Conservation (phyloP, 495 filamentous ascomycete species). For the Hypoxylon lienhwacheense region DNA sequence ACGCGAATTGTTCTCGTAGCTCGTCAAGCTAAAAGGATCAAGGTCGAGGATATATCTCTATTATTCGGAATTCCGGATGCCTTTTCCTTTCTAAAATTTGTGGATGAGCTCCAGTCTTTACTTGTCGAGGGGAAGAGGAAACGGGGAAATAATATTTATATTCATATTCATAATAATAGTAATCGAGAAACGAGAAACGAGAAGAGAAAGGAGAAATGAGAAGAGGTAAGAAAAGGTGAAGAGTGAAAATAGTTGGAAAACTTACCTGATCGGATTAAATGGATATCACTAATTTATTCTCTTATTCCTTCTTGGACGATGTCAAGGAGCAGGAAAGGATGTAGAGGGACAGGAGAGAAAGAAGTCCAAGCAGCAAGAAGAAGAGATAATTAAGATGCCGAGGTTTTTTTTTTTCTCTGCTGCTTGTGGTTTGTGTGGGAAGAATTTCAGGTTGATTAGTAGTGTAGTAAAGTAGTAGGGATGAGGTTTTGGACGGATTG, state of each 20-base stretch:
- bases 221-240: neutral
- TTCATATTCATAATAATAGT: too few species aligned
- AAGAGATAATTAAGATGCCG: too few species aligned
- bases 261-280: too few species aligned
- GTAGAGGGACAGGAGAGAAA: neutral
- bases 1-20: constrained; percentile 14
- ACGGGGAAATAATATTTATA: too few species aligned
- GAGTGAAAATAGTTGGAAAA: neutral
- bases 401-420: constrained; percentile 24
- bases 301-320: too few species aligned
- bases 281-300: too few species aligned
- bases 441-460: constrained; percentile 31
- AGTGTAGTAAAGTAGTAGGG: constrained; percentile 20
- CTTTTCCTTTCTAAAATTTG: constrained; percentile 13
- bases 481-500: too few species aligned
- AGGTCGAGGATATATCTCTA: constrained; percentile 4
- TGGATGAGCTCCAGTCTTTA: constrained; percentile 27
- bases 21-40: constrained; percentile 1
- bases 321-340: too few species aligned
- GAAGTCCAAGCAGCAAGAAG: neutral
- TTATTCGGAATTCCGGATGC: constrained; percentile 29
- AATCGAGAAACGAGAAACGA: too few species aligned
- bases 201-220: neutral
- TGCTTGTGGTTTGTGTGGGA: constrained; percentile 20
- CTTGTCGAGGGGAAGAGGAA: neutral